Evolutionary conservation across 345 rosid species (phyloP), one percentile per base, ranked within the genome.

Genomic region (Boechera stricta): DNA sequence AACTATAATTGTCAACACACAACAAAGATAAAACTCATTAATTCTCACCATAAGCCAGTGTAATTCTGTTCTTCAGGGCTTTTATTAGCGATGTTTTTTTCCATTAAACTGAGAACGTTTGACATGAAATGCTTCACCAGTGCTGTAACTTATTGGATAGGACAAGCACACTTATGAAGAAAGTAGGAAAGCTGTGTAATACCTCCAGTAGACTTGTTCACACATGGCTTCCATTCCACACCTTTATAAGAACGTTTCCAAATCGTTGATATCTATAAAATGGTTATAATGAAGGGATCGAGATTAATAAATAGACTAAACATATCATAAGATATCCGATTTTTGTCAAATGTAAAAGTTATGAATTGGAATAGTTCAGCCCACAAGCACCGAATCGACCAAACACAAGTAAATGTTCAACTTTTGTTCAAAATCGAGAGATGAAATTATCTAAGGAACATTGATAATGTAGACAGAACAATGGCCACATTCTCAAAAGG

Each of bases 181-280:
- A 28, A 42, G 41, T n/a, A 59, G 9, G 10, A 24, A 71, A 51
- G 35, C 33, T 3, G 67, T 44, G 59, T 29, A 76, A 79, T 87
- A 93, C 99, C 97, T 88, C 85, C 89, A 16, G 74, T 69, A 64
- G 94, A 88, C 77, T 76, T 84, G 77, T 84, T 86, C 28, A 87
- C 77, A 45, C 95, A 96, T 3, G 97, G 97, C 65, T 76, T 87
- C 98, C 99, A 96, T 59, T 81, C 91, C 24, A 88, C 91, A 38
- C 90, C 84, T 84, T 84, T 91, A 81, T 83, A 84, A 3, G 89
- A 86, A 73, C 84, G 87, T 84, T 87, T 96, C 99, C 99, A 96
- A 74, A 96, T 86, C 2, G 89, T 89, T 42, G 87, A 87, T 76
- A 96, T 81, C 99, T 95, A 64, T 73, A 82, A 56, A 76, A 21